Percentiles rank a stretch among this genome's conserved stretches.
phyloP scores from a whole-genome alignment of 345 rosid species.

The Orychophragmus violaceus region DNA sequence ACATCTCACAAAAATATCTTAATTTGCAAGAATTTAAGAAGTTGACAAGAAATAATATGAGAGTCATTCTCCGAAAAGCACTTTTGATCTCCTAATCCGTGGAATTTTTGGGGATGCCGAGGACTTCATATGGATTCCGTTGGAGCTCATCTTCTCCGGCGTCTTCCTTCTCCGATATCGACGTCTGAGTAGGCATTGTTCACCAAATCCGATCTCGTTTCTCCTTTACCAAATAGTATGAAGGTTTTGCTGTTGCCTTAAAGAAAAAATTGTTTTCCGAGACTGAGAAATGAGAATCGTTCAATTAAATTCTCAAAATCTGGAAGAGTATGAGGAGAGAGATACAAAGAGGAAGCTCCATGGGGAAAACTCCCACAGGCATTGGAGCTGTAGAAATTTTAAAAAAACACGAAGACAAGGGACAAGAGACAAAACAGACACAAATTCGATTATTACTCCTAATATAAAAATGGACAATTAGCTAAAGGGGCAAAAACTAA shows the following conservation, averaged over 20 bases:
- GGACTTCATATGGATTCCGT: conserved; percentile 84
- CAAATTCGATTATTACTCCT: too few species aligned
- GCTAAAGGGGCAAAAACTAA: too few species aligned
- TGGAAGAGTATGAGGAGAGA: conserved; percentile 23
- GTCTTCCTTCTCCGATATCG: conserved; percentile 55
- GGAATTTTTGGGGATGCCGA: conserved; percentile 57
- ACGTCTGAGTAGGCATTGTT: conserved; percentile 45
- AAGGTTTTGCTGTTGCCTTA: background rate
- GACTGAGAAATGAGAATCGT: background rate
- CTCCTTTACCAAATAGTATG: background rate
- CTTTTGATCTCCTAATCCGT: conserved; percentile 92
- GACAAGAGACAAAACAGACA: conserved; percentile 16
- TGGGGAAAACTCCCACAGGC: conserved; percentile 31
- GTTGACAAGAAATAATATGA: conserved; percentile 38
- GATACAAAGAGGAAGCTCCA: conserved; percentile 28
- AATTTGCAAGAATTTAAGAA: background rate
- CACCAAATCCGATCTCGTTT: background rate
- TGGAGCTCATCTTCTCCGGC: conserved; percentile 52
- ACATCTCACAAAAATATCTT: too few species aligned
- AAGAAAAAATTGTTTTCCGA: too few species aligned
- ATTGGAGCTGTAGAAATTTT: conserved; percentile 12
- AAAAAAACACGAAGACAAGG: conserved; percentile 21
- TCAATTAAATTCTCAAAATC: background rate
- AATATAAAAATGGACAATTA: too few species aligned
- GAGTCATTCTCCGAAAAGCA: conserved; percentile 95